Conservation (phyloP, 306 rosid species). For the Vachellia collinsii region DNA sequence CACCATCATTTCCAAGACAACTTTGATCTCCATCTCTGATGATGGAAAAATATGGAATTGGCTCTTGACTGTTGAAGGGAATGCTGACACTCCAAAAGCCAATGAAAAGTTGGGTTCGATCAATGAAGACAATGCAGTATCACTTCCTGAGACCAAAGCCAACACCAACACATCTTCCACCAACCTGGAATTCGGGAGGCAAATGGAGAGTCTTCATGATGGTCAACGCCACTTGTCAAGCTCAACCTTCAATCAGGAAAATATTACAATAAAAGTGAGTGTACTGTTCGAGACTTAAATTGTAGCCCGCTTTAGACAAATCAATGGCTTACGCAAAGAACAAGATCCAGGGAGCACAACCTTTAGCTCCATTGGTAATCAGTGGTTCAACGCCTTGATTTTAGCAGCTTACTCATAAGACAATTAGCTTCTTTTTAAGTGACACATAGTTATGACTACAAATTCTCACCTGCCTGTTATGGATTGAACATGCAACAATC, state of each 20-base stretch:
- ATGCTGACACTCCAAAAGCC: slow-evolving; percentile 54
- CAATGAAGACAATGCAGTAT: slow-evolving; percentile 42
- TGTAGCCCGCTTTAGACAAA: slow-evolving; percentile 28
- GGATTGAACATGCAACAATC: slow-evolving; percentile 10
- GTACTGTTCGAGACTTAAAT: slow-evolving; percentile 26
- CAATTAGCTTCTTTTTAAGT: slow-evolving; percentile 5
- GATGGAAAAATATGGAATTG: slow-evolving; percentile 98
- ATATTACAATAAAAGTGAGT: slow-evolving; percentile 71
- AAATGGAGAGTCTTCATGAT: slow-evolving; percentile 41
- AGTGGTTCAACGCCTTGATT: slow-evolving; percentile 10
- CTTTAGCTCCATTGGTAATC: slow-evolving; percentile 5
- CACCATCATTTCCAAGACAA: slow-evolving; percentile 63
- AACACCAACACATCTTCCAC: slow-evolving; percentile 45
- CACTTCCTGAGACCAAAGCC: slow-evolving; percentile 45
- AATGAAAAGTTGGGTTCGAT: slow-evolving; percentile 49
- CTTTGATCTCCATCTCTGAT: slow-evolving; percentile 86
- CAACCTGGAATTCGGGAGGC: slow-evolving; percentile 49
- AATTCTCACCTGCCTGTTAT: neutral
- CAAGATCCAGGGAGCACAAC: slow-evolving; percentile 6
- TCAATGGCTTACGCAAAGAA: slow-evolving; percentile 8
- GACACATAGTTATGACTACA: neutral
- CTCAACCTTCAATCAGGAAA: slow-evolving; percentile 49
- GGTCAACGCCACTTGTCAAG: slow-evolving; percentile 44
- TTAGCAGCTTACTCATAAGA: slow-evolving; percentile 19
- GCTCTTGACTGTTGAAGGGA: slow-evolving; percentile 82